Evolutionary conservation across 768 basidiomycete genomes (phyloP).

Genomic region (Gloeopeniophorella convolvens): DNA sequence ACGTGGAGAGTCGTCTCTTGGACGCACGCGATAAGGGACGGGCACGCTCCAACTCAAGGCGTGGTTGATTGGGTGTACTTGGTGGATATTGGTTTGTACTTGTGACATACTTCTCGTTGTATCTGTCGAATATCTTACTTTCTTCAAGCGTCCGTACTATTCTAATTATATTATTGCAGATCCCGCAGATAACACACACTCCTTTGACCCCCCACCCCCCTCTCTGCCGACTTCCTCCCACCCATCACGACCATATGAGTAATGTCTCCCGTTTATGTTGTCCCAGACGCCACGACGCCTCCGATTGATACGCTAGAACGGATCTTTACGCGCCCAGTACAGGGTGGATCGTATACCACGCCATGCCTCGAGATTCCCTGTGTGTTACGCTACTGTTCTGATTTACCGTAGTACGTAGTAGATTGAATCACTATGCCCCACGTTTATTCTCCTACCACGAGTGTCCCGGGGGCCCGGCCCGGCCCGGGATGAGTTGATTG

Average conservation of each 20-base stretch:
- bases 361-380: neutral
- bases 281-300: neutral
- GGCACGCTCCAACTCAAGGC: slow-evolving; percentile 23
- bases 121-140: slow-evolving; percentile 11
- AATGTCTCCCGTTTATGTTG: slow-evolving; percentile 16
- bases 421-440: neutral
- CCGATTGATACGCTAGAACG: slow-evolving; percentile 14
- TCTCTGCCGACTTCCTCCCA: no score
- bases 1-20: slow-evolving; percentile 14
- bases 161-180: slow-evolving; percentile 1
- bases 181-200: neutral
- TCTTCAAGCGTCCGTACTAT: neutral
- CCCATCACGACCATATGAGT: slow-evolving; percentile 9
- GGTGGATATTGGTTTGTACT: neutral
- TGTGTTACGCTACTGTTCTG: slow-evolving; percentile 8
- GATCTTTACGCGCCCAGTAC: neutral
- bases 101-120: slow-evolving; percentile 2
- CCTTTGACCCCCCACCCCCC: slow-evolving; percentile 1
- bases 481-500: no score
- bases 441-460: no score
- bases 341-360: slow-evolving; percentile 7
- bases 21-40: slow-evolving; percentile 22
- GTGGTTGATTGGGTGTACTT: slow-evolving; percentile 3
- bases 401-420: slow-evolving; percentile 3
- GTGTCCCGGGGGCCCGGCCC: no score